Conservation (phyloP, 2,329 filamentous ascomycete genomes). For the Didymella sp. region DNA sequence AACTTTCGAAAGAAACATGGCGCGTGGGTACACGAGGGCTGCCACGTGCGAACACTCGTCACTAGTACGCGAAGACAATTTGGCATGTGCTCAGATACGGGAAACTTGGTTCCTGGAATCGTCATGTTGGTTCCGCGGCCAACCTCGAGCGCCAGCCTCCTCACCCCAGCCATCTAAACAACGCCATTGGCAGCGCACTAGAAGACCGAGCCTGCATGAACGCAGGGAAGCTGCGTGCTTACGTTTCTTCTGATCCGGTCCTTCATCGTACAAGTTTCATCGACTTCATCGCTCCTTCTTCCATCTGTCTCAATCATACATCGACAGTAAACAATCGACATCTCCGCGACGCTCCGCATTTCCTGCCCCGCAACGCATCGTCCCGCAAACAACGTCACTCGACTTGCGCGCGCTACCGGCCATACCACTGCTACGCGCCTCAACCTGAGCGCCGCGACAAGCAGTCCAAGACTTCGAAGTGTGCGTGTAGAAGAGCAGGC, state of each 20-base stretch:
- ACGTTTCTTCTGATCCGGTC: not conserved
- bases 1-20: no score
- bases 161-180: slow-evolving; percentile 18
- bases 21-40: no score
- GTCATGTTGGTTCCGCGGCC: slow-evolving; percentile 13
- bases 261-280: not conserved
- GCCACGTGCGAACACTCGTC: slow-evolving; percentile 1
- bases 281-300: slow-evolving; percentile 2
- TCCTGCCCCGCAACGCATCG: slow-evolving; percentile 18
- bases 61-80: not conserved
- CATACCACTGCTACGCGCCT: slow-evolving; percentile 5
- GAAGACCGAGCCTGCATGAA: slow-evolving; percentile 7
- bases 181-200: slow-evolving; percentile 15
- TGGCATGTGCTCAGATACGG: not conserved
- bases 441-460: not conserved
- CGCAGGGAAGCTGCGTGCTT: slow-evolving; percentile 5
- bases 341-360: slow-evolving; percentile 12
- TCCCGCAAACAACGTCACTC: slow-evolving; percentile 17
- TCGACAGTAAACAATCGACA: slow-evolving; percentile 1
- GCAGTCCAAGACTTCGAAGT: not conserved
- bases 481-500: not conserved
- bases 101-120: slow-evolving; percentile 6
- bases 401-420: slow-evolving; percentile 12
- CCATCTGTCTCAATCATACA: not conserved
- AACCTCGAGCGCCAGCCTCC: slow-evolving; percentile 16